Conservation (phyloP, 441 rosid genomes). For the Gossypium gossypioides region DNA sequence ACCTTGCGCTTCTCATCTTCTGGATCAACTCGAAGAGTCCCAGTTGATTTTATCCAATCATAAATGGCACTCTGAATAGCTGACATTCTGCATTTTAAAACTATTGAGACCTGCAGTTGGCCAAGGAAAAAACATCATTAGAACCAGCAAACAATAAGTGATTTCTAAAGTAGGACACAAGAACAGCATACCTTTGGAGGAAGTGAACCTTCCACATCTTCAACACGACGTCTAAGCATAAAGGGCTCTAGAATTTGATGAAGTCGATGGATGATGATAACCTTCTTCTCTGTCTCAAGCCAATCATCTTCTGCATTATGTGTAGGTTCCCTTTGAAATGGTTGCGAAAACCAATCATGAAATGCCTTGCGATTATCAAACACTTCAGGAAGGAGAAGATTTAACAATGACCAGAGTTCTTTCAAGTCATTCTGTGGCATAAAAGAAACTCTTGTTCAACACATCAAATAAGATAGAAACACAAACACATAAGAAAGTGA, state of each 20-base stretch:
- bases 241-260: constrained; percentile 99
- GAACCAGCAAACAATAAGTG: constrained; percentile 18
- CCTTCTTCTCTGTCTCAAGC: constrained; percentile 99
- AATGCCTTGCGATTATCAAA: constrained; percentile 97
- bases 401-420: constrained; percentile 97
- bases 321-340: constrained; percentile 82
- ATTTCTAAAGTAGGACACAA: background rate
- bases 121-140: constrained; percentile 19
- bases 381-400: constrained; percentile 97
- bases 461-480: background rate
- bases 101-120: constrained; percentile 67
- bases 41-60: constrained; percentile 98
- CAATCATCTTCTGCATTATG: constrained; percentile 97
- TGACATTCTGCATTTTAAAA: constrained; percentile 95
- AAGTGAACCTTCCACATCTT: constrained; percentile 99
- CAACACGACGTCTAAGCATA: constrained; percentile 99
- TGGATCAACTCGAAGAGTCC: constrained; percentile 94
- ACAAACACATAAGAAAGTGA: background rate
- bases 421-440: constrained; percentile 84
- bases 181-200: constrained; percentile 77
- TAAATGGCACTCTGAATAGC: constrained; percentile 89
- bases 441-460: constrained; percentile 8
- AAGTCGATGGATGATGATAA: constrained; percentile 93
- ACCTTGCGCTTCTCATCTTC: constrained; percentile 78
- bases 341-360: constrained; percentile 99